Percentiles rank a stretch among this genome's conserved stretches.
Conservation (phyloP, 2,329 filamentous ascomycete genomes). For the Exutisphaerella laricina region DNA sequence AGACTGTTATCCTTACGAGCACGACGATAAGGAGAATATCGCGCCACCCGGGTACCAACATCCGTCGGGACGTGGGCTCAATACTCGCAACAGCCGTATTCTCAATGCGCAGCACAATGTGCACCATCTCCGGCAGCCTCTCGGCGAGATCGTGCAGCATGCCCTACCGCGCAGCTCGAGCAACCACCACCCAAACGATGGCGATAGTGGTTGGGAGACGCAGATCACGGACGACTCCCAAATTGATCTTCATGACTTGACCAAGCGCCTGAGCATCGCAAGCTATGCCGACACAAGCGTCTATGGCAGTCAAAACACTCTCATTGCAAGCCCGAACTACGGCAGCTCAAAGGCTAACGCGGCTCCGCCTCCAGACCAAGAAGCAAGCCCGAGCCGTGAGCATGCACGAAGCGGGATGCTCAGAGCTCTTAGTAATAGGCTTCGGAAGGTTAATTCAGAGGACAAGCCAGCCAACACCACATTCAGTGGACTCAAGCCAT, state of each 20-base stretch:
- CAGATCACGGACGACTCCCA: conserved; percentile 12
- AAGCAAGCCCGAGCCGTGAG: not conserved
- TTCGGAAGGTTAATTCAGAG: not conserved
- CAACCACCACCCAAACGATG: not conserved
- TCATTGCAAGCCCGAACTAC: conserved; percentile 2
- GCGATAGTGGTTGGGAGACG: conserved; percentile 12
- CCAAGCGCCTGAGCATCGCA: conserved; percentile 12
- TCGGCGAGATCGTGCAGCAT: not conserved
- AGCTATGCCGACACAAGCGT: conserved; percentile 27
- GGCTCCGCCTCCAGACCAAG: not conserved
- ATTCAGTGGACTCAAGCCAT: not conserved
- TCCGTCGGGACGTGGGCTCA: not conserved
- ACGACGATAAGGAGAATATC: conserved; percentile 20
- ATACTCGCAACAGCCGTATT: not conserved
- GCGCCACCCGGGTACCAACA: conserved; percentile 6
- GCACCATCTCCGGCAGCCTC: conserved; percentile 1
- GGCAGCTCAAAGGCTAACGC: not conserved
- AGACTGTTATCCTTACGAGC: not conserved
- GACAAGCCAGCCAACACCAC: not conserved
- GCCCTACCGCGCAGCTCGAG: conserved; percentile 1
- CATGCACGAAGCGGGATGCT: not conserved
- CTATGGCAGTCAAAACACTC: conserved; percentile 11
- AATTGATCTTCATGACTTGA: conserved; percentile 2
- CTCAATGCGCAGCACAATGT: not conserved
- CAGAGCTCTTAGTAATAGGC: not conserved